Evolutionary conservation across 371 early-diverging fungal genomes (phyloP), one percentile per base, ranked within the genome.

Genomic region (Mortierella sp.): DNA sequence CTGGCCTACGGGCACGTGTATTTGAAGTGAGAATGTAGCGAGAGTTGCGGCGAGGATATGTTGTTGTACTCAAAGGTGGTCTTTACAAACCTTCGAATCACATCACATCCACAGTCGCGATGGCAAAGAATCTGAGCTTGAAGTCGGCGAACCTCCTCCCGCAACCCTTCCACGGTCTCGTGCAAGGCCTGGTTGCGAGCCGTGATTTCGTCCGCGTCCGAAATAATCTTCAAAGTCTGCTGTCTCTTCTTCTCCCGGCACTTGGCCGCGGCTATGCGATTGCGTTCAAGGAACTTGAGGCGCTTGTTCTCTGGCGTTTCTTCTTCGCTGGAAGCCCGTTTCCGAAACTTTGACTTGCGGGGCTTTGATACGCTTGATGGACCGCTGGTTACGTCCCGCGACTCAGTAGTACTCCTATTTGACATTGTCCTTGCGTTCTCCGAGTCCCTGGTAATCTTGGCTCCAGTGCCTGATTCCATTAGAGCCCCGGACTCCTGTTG

Each of bases 221-320:
- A 83, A 32, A 82, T 81, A 12, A 72, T 82, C 76, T 92, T 89
- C 5, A 94, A 82, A 37, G 89, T 88, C 67, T 88, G 81, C 57
- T 90, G 75, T 73, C 93, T 91, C 80, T 92, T 92, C 81, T 92
- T 92, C 75, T 92, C 92, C 47, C 94, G 82, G 68, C 93, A 94
- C 69, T 91, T 90, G 31, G 85, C 86, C 4, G 94, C 94, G 49
- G 92, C 90, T 54, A 88, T 69, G 27, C 93, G 86, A 66, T 94
- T 94, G 30, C 92, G 83, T 79, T 93, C 93, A 21, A 94, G 73
- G 54, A 92, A 88, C 39, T 78, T 75, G 28, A 80, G 82, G 8
- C 89, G 81, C 66, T 86, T 86, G 24, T 49, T 71, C 42, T 84
- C 86, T 50, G 79, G 60, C 41, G 75, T 56, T 32, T 72, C 70